A percentile compares a stretch with the other conserved stretches of the same genome.
phyloP scores from a whole-genome alignment of 768 basidiomycete species.

The Agaricus sinodeliciosus region DNA sequence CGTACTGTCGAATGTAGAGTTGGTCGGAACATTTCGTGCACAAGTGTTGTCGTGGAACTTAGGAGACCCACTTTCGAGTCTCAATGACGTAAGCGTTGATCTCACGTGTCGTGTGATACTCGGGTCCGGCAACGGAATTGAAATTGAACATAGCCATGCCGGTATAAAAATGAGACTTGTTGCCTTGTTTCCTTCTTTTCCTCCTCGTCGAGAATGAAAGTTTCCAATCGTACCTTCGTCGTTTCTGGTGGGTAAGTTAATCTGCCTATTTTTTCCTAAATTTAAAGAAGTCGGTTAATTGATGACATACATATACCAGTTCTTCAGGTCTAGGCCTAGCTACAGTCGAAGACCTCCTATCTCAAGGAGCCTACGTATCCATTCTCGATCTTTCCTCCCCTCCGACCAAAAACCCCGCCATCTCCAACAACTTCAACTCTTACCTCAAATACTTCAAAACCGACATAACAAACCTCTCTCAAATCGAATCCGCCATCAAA shows the following conservation, averaged over 20 bases:
- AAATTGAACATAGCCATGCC: too few species aligned
- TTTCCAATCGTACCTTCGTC: slow-evolving; percentile 46
- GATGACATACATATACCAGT: slow-evolving; percentile 20
- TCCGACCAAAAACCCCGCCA: slow-evolving; percentile 17
- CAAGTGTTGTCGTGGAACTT: not conserved
- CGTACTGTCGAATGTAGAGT: slow-evolving; percentile 40
- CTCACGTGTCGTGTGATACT: slow-evolving; percentile 9
- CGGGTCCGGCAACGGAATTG: too few species aligned
- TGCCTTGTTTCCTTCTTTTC: not conserved
- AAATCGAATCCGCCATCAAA: slow-evolving; percentile 33
- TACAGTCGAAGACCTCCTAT: slow-evolving; percentile 39
- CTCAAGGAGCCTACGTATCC: slow-evolving; percentile 38
- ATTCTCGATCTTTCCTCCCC: slow-evolving; percentile 43
- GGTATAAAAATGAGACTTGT: not conserved
- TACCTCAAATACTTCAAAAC: slow-evolving; percentile 32
- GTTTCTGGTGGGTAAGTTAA: slow-evolving; percentile 47
- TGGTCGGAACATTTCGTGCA: slow-evolving; percentile 34
- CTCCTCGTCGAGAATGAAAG: slow-evolving; percentile 30
- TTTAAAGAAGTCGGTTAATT: not conserved
- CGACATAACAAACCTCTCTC: slow-evolving; percentile 31
- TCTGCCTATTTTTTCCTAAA: not conserved
- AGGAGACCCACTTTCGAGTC: not conserved
- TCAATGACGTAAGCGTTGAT: slow-evolving; percentile 15
- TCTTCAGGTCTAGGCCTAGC: slow-evolving; percentile 54
- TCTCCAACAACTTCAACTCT: slow-evolving; percentile 15